Evolutionary conservation across 2,329 filamentous ascomycete species (phyloP), one percentile per base, ranked within the genome.

Genomic region (Scedosporium apiospermum): DNA sequence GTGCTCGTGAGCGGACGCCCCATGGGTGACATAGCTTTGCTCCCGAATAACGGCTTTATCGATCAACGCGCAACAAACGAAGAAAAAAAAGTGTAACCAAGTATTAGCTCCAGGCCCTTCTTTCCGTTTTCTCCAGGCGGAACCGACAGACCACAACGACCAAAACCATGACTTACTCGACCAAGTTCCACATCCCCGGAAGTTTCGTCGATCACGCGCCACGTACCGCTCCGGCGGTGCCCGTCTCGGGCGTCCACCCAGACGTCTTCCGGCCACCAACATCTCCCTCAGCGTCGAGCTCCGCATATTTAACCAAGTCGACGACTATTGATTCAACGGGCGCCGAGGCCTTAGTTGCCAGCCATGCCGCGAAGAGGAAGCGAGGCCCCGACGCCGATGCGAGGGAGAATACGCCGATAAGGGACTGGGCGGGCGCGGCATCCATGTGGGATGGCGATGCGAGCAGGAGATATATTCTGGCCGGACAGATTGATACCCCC

Each of bases 401-500:
- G 58, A 21, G 57, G 53, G 26, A 46, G 26, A 34, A 53, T 61
- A 68, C 68, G 21, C 21, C 65, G 3, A 34, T 41, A 16, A 53
- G 63, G 26, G 58, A 61, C 57, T 53, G 59, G 44, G 53, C 41
- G 1, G 12, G 57, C 23, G 23, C 60, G 41, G n/a, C 42, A 6
- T 46, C 58, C n/a, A 63, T 68, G 64, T 49, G 67, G 65, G 18
- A 68, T 66, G 27, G 60, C 63, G 42, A 58, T 63, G n/a, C 69
- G 64, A 51, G 62, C 59, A 58, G 65, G 63, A 61, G 72, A 60
- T 85, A 85, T 65, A 77, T 78, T 2, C 73, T 85, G 9, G 82
- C 80, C 6, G 82, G 82, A 18, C 80, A 83, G 68, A 79, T 84
- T 59, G 77, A 80, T 58, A 81, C 80, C 0, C 79, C 80, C 0